Evolutionary conservation across 257 asterid species (phyloP).

Genomic region (Orobanche coerulescens): DNA sequence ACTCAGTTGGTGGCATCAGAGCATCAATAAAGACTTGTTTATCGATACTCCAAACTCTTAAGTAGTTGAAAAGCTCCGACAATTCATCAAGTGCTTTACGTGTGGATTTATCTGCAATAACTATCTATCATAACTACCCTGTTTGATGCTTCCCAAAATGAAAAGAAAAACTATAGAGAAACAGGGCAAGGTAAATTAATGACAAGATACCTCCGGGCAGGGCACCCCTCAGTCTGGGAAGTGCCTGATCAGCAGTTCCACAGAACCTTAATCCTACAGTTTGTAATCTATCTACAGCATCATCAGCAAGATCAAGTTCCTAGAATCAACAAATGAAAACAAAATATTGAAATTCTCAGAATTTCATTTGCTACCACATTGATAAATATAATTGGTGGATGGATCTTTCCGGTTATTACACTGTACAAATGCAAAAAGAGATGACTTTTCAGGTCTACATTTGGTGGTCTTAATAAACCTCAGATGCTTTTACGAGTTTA

Average conservation of each 20-base stretch:
- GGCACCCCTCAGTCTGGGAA: conserved; percentile 97
- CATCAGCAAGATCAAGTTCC: conserved; percentile 92
- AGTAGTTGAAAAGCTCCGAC: conserved; percentile 71
- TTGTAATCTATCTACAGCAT: conserved; percentile 78
- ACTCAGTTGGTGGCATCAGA: conserved; percentile 93
- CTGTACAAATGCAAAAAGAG: not conserved
- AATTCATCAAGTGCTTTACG: conserved; percentile 89
- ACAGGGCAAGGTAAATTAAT: not conserved
- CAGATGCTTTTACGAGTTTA: not conserved
- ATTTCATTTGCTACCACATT: not conserved
- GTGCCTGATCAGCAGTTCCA: conserved; percentile 83
- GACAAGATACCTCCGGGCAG: conserved; percentile 70
- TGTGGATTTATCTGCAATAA: conserved; percentile 66
- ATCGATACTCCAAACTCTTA: conserved; percentile 77
- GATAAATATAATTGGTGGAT: not conserved
- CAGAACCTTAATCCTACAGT: conserved; percentile 95
- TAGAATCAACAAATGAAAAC: conserved; percentile 27
- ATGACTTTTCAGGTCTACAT: conserved; percentile 1
- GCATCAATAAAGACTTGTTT: conserved; percentile 60
- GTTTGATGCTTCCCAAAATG: conserved; percentile 16
- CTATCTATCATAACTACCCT: conserved; percentile 14
- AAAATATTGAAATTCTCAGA: conserved; percentile 14
- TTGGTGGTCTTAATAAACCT: not conserved
- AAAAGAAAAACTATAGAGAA: not conserved
- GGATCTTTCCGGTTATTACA: not conserved